A percentile compares a stretch with the other conserved stretches of the same genome.
Conservation (phyloP, 805 yeast species). For the Torulaspora quercuum region DNA sequence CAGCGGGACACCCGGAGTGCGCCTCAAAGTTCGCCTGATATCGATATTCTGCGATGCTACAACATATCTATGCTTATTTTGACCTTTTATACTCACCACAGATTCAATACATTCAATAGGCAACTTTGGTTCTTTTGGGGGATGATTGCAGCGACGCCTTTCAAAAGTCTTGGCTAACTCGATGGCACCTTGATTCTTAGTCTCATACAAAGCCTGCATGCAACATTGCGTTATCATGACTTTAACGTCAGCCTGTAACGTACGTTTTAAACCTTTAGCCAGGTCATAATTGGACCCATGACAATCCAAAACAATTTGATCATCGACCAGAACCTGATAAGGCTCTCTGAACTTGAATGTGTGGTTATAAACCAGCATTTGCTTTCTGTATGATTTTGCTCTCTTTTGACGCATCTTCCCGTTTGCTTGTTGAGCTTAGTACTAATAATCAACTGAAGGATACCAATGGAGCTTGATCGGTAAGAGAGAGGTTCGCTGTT, state of each 20-base stretch:
- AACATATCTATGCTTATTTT: conserved; percentile 84
- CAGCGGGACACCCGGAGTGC: conserved; percentile 85
- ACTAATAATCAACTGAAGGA: too few species aligned
- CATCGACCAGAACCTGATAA: conserved; percentile 84
- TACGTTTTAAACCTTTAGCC: conserved; percentile 73
- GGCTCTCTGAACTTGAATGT: conserved; percentile 93
- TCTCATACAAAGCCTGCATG: conserved; percentile 75
- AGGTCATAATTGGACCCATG: conserved; percentile 69
- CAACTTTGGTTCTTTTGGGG: conserved; percentile 54
- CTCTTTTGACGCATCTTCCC: conserved; percentile 94
- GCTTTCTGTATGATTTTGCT: conserved; percentile 91
- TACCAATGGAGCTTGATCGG: too few species aligned
- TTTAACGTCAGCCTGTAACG: conserved; percentile 81
- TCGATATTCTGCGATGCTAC: conserved; percentile 80
- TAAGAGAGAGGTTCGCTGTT: too few species aligned
- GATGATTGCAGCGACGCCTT: conserved; percentile 89
- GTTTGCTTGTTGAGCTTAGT: too few species aligned
- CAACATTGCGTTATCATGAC: conserved; percentile 95
- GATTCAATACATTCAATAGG: conserved; percentile 75
- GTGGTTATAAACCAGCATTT: conserved; percentile 78
- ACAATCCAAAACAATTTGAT: conserved; percentile 65
- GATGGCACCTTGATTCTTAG: conserved; percentile 71
- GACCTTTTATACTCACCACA: conserved; percentile 65
- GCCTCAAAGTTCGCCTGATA: conserved; percentile 64
- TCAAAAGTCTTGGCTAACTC: conserved; percentile 78